Conservation (phyloP, 257 asterid genomes). For the Nicotiana noctiflora region DNA sequence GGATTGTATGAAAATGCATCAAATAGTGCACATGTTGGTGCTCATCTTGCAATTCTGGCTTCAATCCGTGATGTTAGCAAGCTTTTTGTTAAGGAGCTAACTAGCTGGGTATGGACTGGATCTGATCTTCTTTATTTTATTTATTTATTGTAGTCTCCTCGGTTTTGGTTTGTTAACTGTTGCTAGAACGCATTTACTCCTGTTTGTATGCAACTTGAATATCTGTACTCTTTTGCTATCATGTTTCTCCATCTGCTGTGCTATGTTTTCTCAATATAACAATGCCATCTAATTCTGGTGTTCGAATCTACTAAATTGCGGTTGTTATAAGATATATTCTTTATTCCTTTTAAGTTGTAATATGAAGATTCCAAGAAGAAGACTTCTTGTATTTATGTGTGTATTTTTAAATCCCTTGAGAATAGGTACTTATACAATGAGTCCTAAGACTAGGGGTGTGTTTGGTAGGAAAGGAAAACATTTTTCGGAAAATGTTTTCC, state of each 20-base stretch:
- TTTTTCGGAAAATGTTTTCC: no score
- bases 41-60: slow-evolving; percentile 79
- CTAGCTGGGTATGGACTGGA: slow-evolving; percentile 77
- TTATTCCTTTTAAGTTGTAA: background rate
- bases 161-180: background rate
- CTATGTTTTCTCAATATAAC: background rate
- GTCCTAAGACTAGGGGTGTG: no score
- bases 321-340: background rate
- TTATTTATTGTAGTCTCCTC: background rate
- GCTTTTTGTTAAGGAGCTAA: slow-evolving; percentile 95
- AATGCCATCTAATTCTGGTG: background rate
- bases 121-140: background rate
- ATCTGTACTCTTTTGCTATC: background rate
- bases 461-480: no score
- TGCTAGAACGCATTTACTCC: background rate
- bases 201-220: background rate
- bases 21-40: slow-evolving; percentile 54
- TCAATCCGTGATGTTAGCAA: slow-evolving; percentile 95
- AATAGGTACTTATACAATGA: no score
- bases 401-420: no score
- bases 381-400: no score
- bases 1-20: slow-evolving; percentile 83
- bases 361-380: no score
- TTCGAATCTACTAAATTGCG: background rate
- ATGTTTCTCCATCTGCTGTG: background rate